Evolutionary conservation across 805 yeast genomes (phyloP).

Genomic region (Clavispora vitiphila): DNA sequence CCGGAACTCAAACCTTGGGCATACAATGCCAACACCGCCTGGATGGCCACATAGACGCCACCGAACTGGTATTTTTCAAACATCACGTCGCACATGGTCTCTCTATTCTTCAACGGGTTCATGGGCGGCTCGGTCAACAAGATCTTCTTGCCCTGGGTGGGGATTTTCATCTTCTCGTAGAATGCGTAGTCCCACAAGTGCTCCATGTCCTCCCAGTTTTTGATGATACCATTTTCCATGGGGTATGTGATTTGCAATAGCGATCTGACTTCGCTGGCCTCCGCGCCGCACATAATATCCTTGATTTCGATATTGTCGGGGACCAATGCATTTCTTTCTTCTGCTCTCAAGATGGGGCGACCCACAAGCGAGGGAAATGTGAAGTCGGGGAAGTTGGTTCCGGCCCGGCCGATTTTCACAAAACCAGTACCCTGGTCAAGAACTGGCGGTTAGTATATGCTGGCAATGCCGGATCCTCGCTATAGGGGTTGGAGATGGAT

Average conservation of each 20-base stretch:
- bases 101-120: constrained; percentile 90
- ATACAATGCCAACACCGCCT: constrained; percentile 95
- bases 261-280: constrained; percentile 87
- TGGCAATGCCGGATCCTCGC: not conserved
- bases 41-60: constrained; percentile 93
- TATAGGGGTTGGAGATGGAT: not conserved
- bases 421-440: constrained; percentile 99
- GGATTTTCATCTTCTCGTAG: constrained; percentile 80
- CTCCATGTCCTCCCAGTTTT: constrained; percentile 97
- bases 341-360: constrained; percentile 94
- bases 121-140: constrained; percentile 96
- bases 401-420: constrained; percentile 94
- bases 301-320: constrained; percentile 70
- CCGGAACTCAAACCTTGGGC: constrained; percentile 97
- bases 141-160: constrained; percentile 70
- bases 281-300: constrained; percentile 97
- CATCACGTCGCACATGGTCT: constrained; percentile 87
- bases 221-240: constrained; percentile 97
- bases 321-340: constrained; percentile 61
- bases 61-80: constrained; percentile 87
- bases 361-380: constrained; percentile 98
- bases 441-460: constrained; percentile 40
- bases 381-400: constrained; percentile 93
- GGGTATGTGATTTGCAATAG: constrained; percentile 93
- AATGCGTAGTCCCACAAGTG: constrained; percentile 97